Evolutionary conservation across 106 monocot species (phyloP).

Genomic region (Chionographis japonica): DNA sequence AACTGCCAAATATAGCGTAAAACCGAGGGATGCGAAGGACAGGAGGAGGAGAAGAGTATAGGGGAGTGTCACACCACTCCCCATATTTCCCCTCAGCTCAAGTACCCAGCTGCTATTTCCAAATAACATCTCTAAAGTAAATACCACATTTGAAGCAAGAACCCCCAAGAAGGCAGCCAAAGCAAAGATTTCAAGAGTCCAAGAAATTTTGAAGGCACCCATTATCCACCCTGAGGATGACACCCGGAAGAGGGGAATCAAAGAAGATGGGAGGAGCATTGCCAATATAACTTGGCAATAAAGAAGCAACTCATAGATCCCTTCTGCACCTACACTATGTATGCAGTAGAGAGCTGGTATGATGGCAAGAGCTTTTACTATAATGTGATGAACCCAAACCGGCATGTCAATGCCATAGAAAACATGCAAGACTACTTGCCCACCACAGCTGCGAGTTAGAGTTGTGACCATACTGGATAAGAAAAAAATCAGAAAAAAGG

Average conservation of each 20-base stretch:
- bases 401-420: constrained; percentile 1
- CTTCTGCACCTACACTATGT: constrained; percentile 14
- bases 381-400: constrained; percentile 4
- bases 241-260: constrained; percentile 34
- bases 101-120: constrained; percentile 23
- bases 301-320: constrained; percentile 23
- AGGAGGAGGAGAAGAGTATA: constrained; percentile 11
- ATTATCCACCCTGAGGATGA: constrained; percentile 21
- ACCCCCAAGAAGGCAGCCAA: constrained; percentile 21
- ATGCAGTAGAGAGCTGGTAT: constrained; percentile 5
- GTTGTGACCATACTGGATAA: constrained; percentile 11
- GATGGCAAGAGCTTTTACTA: constrained; percentile 14
- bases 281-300: constrained; percentile 21
- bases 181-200: constrained; percentile 22
- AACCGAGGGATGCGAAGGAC: constrained; percentile 10
- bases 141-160: constrained; percentile 14
- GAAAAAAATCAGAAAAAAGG: constrained; percentile 19
- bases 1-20: constrained; percentile 19
- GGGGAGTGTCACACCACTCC: not conserved
- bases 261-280: constrained; percentile 28
- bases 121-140: constrained; percentile 16
- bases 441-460: constrained; percentile 13
- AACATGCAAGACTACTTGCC: constrained; percentile 9
- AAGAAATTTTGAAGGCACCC: constrained; percentile 18
- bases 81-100: not conserved